Evolutionary conservation across 371 early-diverging fungal species (phyloP), one percentile per base, ranked within the genome.

Genomic region (Mucor indicus): DNA sequence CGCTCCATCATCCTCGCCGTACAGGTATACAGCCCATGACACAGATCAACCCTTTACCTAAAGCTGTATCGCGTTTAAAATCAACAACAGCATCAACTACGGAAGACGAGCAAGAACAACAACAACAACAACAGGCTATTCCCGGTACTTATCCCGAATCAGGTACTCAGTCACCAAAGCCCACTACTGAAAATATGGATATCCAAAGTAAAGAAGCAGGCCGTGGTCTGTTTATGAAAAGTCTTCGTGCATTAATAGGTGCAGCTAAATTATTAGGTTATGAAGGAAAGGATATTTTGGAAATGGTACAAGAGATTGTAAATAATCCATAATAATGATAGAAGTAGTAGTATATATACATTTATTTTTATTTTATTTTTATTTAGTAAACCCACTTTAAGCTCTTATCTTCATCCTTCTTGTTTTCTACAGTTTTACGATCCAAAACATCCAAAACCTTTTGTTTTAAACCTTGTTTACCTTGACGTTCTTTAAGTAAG

Each of bases 381-480:
- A 22, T 42, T 55, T 74, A 73, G 46, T 81, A 68, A 23, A 62
- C 43, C 76, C 76, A 75, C 30, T 75, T 72, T 48, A 75, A 58
- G 38, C 60, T 67, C 41, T 65, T 48, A 23, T 49, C 54, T 17
- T 61, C 62, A 22, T 55, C 69, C 31, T 61, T 55, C 37, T 59
- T 50, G 24, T 59, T 61, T 46, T 47, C 61, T 20, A 55, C 53
- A 15, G 84, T 81, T 59, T 83, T 84, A 49, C 86, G 75, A 47
- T 74, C 70, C 50, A 89, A 63, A 8, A 87, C 81, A 54, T 84
- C 87, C 31, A 50, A 19, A 19, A 90, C 87, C 68, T 89, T 89
- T 60, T 83, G 71, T 22, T 56, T 57, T n/a, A 86, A 79, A 45
- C 91, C 91, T 48, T 85, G 78, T 67, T 90, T 90, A 44, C 75